Conservation (phyloP, 495 filamentous ascomycete species). For the Penicillium herquei region DNA sequence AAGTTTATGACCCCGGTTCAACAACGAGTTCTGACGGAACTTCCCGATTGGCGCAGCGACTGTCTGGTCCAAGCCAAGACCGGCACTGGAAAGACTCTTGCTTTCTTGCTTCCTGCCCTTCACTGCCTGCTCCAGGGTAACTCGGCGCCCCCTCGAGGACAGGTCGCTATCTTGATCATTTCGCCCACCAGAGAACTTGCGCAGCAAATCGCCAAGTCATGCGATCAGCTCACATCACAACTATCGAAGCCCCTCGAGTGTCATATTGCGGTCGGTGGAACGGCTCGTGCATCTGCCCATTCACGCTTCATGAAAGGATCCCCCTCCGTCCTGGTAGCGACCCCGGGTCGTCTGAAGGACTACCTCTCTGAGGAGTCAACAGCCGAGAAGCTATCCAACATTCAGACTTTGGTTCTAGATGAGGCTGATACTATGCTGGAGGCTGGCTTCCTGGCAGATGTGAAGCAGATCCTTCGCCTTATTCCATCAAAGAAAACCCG, state of each 20-base stretch:
- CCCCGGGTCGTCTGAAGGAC: slow-evolving; percentile 62
- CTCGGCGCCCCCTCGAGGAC: slow-evolving; percentile 31
- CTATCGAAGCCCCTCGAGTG: slow-evolving; percentile 41
- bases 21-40: slow-evolving; percentile 49
- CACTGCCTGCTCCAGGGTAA: slow-evolving; percentile 57
- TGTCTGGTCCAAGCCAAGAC: slow-evolving; percentile 76
- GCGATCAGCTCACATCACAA: slow-evolving; percentile 48
- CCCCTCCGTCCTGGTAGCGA: slow-evolving; percentile 58
- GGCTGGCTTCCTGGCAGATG: slow-evolving; percentile 54
- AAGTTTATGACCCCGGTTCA: slow-evolving; percentile 57
- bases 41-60: slow-evolving; percentile 51
- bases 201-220: slow-evolving; percentile 64
- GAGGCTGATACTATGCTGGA: slow-evolving; percentile 70
- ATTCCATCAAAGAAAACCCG: slow-evolving; percentile 54
- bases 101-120: slow-evolving; percentile 73
- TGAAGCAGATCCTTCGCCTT: slow-evolving; percentile 55
- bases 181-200: slow-evolving; percentile 66
- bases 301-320: slow-evolving; percentile 47
- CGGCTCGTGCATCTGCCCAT: slow-evolving; percentile 43
- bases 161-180: slow-evolving; percentile 61
- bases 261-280: slow-evolving; percentile 55
- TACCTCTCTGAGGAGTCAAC: slow-evolving; percentile 51
- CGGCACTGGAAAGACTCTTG: slow-evolving; percentile 82
- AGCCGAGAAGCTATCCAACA: slow-evolving; percentile 40
- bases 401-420: slow-evolving; percentile 62